phyloP scores from a whole-genome alignment of 106 monocot genomes.

The Dendrobium officinale region DNA sequence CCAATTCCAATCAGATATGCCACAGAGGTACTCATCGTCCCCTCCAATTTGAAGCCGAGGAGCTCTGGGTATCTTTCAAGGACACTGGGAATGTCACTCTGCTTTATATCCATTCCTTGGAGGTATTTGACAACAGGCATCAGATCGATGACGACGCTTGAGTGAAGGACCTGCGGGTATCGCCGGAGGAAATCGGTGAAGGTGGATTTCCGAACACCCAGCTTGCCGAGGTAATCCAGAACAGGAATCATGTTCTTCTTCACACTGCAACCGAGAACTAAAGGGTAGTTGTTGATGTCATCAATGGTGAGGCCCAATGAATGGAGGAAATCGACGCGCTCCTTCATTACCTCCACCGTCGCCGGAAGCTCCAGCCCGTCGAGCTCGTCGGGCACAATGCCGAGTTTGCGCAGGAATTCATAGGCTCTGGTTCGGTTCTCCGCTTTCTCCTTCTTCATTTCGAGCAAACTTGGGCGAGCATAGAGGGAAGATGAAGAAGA shows the following conservation, averaged over 20 bases:
- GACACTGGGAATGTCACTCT: conserved; percentile 53
- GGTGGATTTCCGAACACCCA: conserved; percentile 57
- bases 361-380: conserved; percentile 89
- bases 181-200: conserved; percentile 61
- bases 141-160: conserved; percentile 89
- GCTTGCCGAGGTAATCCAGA: conserved; percentile 80
- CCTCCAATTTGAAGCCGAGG: conserved; percentile 92
- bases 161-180: conserved; percentile 92
- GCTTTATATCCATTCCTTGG: conserved; percentile 77
- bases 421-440: conserved; percentile 57
- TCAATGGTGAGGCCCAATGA: conserved; percentile 64
- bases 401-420: conserved; percentile 61
- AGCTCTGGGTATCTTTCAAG: conserved; percentile 90
- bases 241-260: conserved; percentile 97
- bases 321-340: conserved; percentile 90
- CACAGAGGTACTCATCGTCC: conserved; percentile 97
- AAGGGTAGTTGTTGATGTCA: conserved; percentile 85
- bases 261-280: conserved; percentile 89
- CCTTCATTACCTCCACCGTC: conserved; percentile 81
- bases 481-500: conserved; percentile 56
- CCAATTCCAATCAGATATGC: conserved; percentile 88
- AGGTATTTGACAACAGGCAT: conserved; percentile 79
- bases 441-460: conserved; percentile 49
- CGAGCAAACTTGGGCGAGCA: conserved; percentile 47
- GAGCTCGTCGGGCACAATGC: conserved; percentile 79